phyloP scores from a whole-genome alignment of 768 basidiomycete genomes.

The Tricholoma sp. region DNA sequence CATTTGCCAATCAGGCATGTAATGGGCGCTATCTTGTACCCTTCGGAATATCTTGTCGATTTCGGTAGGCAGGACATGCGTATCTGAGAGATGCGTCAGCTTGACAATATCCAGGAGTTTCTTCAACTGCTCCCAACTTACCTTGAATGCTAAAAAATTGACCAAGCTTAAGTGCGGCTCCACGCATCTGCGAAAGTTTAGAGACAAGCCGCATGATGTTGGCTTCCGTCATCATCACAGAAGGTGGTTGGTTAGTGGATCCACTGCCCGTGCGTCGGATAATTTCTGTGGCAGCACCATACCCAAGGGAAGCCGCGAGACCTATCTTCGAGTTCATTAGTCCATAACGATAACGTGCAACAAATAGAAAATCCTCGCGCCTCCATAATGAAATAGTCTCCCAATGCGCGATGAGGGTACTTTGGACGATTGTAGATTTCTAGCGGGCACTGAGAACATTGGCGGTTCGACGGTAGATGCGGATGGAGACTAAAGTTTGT shows the following conservation, averaged over 20 bases:
- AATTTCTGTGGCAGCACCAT: conserved; percentile 86
- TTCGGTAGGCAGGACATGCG: conserved; percentile 81
- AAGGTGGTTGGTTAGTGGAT: conserved; percentile 30
- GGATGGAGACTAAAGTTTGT: neutral
- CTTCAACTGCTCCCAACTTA: conserved; percentile 11
- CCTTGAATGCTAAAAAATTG: conserved; percentile 98
- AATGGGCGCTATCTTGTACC: conserved; percentile 94
- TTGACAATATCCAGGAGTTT: neutral
- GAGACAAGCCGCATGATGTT: conserved; percentile 87
- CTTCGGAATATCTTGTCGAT: conserved; percentile 83
- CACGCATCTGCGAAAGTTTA: conserved; percentile 93
- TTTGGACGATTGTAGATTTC: conserved; percentile 70
- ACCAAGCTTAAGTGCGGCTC: conserved; percentile 93
- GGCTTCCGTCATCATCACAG: conserved; percentile 84
- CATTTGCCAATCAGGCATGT: conserved; percentile 99
- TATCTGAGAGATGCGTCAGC: conserved; percentile 48
- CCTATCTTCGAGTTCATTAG: conserved; percentile 39
- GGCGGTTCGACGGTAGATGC: neutral
- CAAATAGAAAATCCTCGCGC: conserved; percentile 29
- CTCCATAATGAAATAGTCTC: conserved; percentile 91
- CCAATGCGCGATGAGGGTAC: conserved; percentile 90
- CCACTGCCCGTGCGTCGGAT: conserved; percentile 58
- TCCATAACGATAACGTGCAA: neutral
- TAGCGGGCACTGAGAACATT: conserved; percentile 19
- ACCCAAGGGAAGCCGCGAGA: conserved; percentile 82